Base-by-base conservation (phyloP, 768 basidiomycete genomes). In the Exidia glandulosa region DNA sequence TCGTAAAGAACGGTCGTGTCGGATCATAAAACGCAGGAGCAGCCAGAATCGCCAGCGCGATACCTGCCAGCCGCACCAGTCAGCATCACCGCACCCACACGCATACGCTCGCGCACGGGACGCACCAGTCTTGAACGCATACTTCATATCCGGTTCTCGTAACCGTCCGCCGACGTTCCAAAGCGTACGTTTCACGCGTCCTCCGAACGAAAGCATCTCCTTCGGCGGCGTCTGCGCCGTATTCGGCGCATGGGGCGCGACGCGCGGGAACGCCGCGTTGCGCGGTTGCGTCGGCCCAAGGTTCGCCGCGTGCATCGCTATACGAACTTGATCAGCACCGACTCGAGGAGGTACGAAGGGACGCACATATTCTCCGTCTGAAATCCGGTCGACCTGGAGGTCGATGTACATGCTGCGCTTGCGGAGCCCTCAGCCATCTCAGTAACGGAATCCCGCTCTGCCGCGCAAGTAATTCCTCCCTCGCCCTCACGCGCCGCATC, bases 21-120 rank as follows among this genome's bases (percentile, higher is more conserved):
- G 71, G 62, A 58, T 89, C 87, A 61, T 90, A 85, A 72, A 95
- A 97, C 0, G 94, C 94, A 2, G 94, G 94, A 0, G 87, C 79
- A 0, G 94, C 87, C 3, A 98, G 76, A 29, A 96, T 72, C 0
- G 90, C 88, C 47, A 85, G 84, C 1, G 88, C 88, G 75, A 90
- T 83, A 25, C 88, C 50, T 48, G n/a, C n/a, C n/a, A n/a, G n/a
- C n/a, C n/a, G n/a, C n/a, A n/a, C n/a, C n/a, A 27, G 47, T 9
- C 10, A 30, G 10, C 19, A 23, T n/a, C 4, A 58, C n/a, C n/a
- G 32, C 47, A 6, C 13, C 30, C 25, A 10, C 7, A 32, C 58
- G 58, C 69, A 66, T 57, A 69, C 68, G 2, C n/a, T 69, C 25
- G 9, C 70, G 9, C 9, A 6, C 9, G n/a, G 47, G 7, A n/a